These are phyloP conservation scores for Hibiscus mutabilis DNA, from an alignment of 345 rosid species.

Conservation along the genomic window DNA sequence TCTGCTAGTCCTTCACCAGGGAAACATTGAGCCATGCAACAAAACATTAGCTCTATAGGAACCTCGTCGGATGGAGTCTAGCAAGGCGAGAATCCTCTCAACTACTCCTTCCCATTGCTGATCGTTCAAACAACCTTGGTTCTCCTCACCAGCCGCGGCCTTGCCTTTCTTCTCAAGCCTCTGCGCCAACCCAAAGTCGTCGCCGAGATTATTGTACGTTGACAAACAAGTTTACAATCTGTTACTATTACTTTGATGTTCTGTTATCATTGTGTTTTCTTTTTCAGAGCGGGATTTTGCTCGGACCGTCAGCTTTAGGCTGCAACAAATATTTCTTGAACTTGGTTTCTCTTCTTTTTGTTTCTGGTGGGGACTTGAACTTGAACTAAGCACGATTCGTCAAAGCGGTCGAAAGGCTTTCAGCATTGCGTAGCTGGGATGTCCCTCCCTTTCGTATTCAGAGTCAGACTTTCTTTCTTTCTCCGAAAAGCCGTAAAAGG, in stretches of 20 bases:
- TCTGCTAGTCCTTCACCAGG: neutral
- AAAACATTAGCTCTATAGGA: neutral
- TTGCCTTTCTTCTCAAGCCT: constrained; percentile 29
- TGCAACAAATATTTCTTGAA: constrained; percentile 34
- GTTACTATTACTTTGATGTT: neutral
- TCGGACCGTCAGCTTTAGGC: constrained; percentile 56
- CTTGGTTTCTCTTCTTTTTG: constrained; percentile 40
- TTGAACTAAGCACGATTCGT: constrained; percentile 36
- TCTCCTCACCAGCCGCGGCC: constrained; percentile 25
- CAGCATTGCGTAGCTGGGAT: constrained; percentile 49
- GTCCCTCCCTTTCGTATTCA: constrained; percentile 46
- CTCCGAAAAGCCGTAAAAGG: constrained; percentile 28
- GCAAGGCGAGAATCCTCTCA: constrained; percentile 44
- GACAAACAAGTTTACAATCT: neutral
- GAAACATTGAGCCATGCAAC: constrained; percentile 2
- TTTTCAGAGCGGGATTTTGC: constrained; percentile 44
- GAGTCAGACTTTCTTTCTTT: constrained; percentile 35
- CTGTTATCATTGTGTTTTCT: neutral
- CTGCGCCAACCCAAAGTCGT: constrained; percentile 39
- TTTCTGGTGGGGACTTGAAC: constrained; percentile 67
- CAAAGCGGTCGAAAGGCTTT: constrained; percentile 35
- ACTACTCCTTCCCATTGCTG: constrained; percentile 30
- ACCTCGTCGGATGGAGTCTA: constrained; percentile 26
- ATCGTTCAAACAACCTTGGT: constrained; percentile 22
- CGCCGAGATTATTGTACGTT: constrained; percentile 30